A percentile compares a stretch with the other conserved stretches of the same genome.
These are phyloP conservation scores for Tolypocladium tropicale DNA, from an alignment of 2,329 filamentous ascomycete species.

Conservation along the genomic window DNA sequence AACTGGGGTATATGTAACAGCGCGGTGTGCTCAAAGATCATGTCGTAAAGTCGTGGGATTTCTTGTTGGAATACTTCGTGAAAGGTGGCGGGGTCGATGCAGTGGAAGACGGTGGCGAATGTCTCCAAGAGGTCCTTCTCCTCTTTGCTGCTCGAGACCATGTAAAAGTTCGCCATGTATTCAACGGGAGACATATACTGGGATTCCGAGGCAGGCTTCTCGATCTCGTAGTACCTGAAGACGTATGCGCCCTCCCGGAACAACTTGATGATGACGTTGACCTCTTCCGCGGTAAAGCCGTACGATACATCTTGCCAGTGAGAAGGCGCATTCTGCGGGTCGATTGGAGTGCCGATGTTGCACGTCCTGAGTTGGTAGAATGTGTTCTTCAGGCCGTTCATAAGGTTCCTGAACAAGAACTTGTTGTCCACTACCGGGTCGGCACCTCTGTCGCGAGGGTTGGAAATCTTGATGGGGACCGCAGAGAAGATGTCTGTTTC, in stretches of 20 bases:
- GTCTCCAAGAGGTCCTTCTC: conserved; percentile 96
- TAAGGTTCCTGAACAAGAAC: conserved; percentile 91
- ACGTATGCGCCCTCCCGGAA: conserved; percentile 95
- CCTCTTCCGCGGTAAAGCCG: conserved; percentile 94
- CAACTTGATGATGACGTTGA: conserved; percentile 90
- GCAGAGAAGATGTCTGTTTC: conserved; percentile 96
- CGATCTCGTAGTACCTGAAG: conserved; percentile 92
- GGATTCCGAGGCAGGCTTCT: conserved; percentile 63
- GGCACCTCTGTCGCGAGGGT: conserved; percentile 75
- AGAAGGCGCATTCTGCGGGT: conserved; percentile 65
- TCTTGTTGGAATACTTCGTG: conserved; percentile 97
- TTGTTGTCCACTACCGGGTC: conserved; percentile 96
- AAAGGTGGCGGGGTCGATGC: conserved; percentile 95
- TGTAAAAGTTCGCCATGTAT: conserved; percentile 89
- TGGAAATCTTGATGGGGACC: conserved; percentile 91
- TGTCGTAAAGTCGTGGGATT: conserved; percentile 91
- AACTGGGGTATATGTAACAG: conserved; percentile 95
- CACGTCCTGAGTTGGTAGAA: conserved; percentile 92
- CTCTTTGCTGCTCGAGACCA: conserved; percentile 87
- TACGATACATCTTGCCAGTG: conserved; percentile 96
- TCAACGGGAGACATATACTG: conserved; percentile 76
- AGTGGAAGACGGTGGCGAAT: conserved; percentile 97
- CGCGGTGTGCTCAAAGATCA: conserved; percentile 94
- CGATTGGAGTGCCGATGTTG: conserved; percentile 65
- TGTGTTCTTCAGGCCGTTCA: conserved; percentile 91